These are phyloP conservation scores for Euclidium syriacum DNA, from an alignment of 345 rosid species.

Conservation along the genomic window DNA sequence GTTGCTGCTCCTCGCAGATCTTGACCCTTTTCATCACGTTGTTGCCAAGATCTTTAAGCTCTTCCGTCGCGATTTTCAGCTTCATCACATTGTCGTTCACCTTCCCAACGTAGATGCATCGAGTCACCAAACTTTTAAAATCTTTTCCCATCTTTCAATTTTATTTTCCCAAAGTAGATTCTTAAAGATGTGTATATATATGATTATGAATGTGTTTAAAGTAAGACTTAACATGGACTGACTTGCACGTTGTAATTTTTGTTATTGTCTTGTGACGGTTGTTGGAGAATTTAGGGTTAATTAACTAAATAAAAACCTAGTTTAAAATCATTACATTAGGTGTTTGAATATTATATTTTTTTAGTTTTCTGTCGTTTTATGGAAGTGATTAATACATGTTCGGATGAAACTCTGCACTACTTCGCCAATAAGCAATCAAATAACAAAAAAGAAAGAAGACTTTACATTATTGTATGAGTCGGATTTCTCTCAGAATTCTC, in stretches of 20 bases:
- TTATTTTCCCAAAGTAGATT: not conserved
- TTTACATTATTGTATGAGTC: not conserved
- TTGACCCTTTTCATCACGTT: conserved; percentile 24
- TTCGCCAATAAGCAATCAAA: not conserved
- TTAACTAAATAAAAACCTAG: not conserved
- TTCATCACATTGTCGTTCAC: conserved; percentile 16
- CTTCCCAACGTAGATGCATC: conserved; percentile 31
- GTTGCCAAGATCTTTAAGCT: conserved; percentile 26
- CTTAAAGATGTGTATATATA: not conserved
- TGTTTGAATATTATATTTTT: not conserved
- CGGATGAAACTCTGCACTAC: conserved; percentile 29
- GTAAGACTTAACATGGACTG: conserved; percentile 11
- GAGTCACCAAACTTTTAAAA: conserved; percentile 27
- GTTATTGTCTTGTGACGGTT: conserved; percentile 7
- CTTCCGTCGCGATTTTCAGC: conserved; percentile 27
- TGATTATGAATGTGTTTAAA: not conserved
- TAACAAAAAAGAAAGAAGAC: not conserved
- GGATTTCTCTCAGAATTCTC: not conserved
- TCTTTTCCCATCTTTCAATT: conserved; percentile 24
- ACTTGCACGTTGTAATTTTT: conserved; percentile 22
- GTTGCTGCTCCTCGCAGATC: conserved; percentile 27
- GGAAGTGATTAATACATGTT: conserved; percentile 26
- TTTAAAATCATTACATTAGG: not conserved
- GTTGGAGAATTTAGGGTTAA: conserved; percentile 3
- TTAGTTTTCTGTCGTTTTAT: not conserved